A percentile compares a stretch with the other conserved stretches of the same genome.
These are phyloP conservation scores for Wolfiporia cocos DNA, from an alignment of 1,284 basidiomycete genomes.

Conservation along the genomic window DNA sequence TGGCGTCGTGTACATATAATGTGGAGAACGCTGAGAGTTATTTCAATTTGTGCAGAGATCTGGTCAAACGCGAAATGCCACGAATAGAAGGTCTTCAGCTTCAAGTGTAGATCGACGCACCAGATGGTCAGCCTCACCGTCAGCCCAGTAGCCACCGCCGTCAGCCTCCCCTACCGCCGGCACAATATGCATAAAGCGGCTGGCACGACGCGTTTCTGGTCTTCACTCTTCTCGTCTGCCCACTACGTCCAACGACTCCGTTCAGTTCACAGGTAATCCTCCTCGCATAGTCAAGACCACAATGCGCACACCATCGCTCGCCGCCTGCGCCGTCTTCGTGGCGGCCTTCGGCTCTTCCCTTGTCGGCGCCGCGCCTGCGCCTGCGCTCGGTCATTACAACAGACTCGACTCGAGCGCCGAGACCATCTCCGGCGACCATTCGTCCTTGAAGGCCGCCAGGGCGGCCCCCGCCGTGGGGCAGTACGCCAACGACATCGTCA, in stretches of 20 bases:
- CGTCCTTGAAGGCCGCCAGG: too few relatives aligned
- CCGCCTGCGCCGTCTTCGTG: constrained; percentile 20
- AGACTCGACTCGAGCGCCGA: background rate
- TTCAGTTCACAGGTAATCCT: constrained; percentile 2
- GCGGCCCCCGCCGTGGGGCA: too few relatives aligned
- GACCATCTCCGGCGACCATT: background rate
- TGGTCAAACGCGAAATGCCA: background rate
- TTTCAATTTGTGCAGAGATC: background rate
- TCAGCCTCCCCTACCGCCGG: background rate
- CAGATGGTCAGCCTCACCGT: constrained; percentile 1
- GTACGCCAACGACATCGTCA: too few relatives aligned
- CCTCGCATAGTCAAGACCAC: constrained; percentile 8
- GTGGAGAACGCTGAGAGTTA: too few relatives aligned
- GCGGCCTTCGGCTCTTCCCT: constrained; percentile 19
- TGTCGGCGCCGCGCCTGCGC: constrained; percentile 14
- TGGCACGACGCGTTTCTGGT: background rate
- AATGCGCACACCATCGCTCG: constrained; percentile 24
- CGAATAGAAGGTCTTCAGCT: background rate
- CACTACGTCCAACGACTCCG: background rate
- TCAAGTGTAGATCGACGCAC: background rate
- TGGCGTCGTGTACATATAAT: background rate
- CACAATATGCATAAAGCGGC: background rate
- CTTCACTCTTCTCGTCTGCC: background rate
- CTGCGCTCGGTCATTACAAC: background rate
- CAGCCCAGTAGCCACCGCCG: background rate